These are phyloP conservation scores for Phytophthora pluvialis DNA, from an alignment of 352 stramenopile genomes.

Conservation along the genomic window DNA sequence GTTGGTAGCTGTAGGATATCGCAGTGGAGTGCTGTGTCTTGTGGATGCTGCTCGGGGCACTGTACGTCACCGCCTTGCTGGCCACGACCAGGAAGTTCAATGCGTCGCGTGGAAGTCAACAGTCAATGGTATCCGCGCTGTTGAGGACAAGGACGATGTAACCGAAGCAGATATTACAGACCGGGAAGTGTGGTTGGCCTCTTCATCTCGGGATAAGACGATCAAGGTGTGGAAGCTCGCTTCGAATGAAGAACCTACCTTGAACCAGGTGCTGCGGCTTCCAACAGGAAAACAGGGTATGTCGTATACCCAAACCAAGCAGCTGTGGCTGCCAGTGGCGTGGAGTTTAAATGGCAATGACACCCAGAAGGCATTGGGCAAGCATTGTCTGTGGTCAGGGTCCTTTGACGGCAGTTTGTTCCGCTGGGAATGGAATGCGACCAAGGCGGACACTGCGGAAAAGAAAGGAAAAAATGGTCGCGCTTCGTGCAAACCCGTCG, in stretches of 20 bases:
- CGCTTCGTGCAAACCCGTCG: constrained; percentile 42
- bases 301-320: constrained; percentile 69
- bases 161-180: not conserved
- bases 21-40: constrained; percentile 72
- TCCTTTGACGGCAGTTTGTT: constrained; percentile 75
- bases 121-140: too few species aligned
- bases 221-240: constrained; percentile 68
- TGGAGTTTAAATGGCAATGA: constrained; percentile 43
- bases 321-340: constrained; percentile 75
- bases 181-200: constrained; percentile 49
- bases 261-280: constrained; percentile 49
- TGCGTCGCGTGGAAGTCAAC: constrained; percentile 49
- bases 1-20: constrained; percentile 74
- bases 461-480: constrained; percentile 33
- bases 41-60: constrained; percentile 43
- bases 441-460: constrained; percentile 1
- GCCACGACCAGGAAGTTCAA: constrained; percentile 81
- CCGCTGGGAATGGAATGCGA: constrained; percentile 57
- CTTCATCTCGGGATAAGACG: constrained; percentile 69
- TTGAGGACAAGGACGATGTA: not conserved
- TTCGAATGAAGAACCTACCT: constrained; percentile 17
- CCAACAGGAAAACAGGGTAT: constrained; percentile 71
- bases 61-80: constrained; percentile 53
- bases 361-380: not conserved
- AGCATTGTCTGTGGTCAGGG: constrained; percentile 64